Evolutionary conservation across 306 rosid genomes (phyloP).

Genomic region (Pueraria montana): DNA sequence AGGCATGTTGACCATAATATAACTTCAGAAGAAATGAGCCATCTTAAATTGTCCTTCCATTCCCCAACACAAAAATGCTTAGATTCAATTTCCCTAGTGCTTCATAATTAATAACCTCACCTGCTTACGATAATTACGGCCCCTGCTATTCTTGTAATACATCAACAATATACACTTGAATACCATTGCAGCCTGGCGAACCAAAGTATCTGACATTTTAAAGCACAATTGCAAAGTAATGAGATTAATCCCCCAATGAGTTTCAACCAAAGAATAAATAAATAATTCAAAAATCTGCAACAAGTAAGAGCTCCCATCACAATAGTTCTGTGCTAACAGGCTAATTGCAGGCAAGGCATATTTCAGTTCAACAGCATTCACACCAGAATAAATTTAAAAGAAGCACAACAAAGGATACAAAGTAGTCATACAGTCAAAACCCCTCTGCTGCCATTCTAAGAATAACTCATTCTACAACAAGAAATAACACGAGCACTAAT

Average conservation of each 20-base stretch:
- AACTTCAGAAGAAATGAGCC: constrained; percentile 25
- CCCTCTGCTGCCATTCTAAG: background rate
- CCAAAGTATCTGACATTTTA: constrained; percentile 85
- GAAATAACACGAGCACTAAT: background rate
- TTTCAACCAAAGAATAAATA: constrained; percentile 21
- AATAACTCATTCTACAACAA: background rate
- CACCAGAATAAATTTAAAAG: constrained; percentile 5
- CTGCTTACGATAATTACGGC: constrained; percentile 94
- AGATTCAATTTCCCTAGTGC: constrained; percentile 21
- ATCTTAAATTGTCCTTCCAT: constrained; percentile 31
- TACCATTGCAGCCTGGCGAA: constrained; percentile 91
- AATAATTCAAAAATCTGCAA: constrained; percentile 25
- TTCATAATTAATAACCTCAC: constrained; percentile 58
- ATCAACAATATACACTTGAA: constrained; percentile 82
- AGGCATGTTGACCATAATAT: background rate
- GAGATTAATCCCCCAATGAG: constrained; percentile 5
- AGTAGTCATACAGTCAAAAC: background rate
- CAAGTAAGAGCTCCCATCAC: constrained; percentile 16
- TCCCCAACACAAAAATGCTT: constrained; percentile 4
- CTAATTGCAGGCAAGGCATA: background rate
- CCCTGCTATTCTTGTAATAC: constrained; percentile 92
- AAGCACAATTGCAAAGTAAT: constrained; percentile 43
- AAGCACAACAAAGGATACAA: constrained; percentile 17
- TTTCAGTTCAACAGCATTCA: background rate
- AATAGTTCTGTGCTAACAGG: background rate